phyloP scores from a whole-genome alignment of 768 basidiomycete genomes.

The Suillus ampliporus region DNA sequence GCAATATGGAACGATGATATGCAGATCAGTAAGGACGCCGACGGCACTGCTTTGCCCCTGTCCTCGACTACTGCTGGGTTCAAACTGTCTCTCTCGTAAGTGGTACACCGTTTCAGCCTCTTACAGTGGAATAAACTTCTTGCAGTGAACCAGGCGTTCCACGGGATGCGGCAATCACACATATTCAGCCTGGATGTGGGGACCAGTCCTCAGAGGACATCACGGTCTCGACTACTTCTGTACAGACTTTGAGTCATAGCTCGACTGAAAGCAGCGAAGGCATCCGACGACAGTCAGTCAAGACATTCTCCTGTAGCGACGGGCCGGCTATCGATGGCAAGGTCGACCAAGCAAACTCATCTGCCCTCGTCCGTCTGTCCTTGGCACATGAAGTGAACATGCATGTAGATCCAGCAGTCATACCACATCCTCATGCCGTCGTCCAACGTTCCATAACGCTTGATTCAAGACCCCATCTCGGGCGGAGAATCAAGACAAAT shows the following conservation, averaged over 20 bases:
- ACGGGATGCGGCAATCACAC: neutral
- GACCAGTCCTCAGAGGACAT: neutral
- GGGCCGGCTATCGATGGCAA: neutral
- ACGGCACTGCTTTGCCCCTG: no score
- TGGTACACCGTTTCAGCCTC: neutral
- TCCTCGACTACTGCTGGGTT: no score
- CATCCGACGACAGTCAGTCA: neutral
- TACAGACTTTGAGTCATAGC: neutral
- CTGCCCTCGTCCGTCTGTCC: neutral
- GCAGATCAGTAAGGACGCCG: no score
- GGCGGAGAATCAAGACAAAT: no score
- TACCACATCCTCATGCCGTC: no score
- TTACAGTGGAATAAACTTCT: neutral
- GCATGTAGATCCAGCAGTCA: no score
- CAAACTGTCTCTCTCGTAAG: no score
- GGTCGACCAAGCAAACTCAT: neutral
- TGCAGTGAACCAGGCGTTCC: neutral
- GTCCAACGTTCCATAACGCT: no score
- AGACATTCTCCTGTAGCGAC: neutral
- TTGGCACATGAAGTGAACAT: neutral
- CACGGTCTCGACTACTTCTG: neutral
- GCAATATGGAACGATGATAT: no score
- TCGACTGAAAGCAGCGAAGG: neutral
- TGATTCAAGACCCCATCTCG: no score
- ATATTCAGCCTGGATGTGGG: neutral